These are phyloP conservation scores for Pythium oligandrum DNA, from an alignment of 352 stramenopile species.

Conservation along the genomic window DNA sequence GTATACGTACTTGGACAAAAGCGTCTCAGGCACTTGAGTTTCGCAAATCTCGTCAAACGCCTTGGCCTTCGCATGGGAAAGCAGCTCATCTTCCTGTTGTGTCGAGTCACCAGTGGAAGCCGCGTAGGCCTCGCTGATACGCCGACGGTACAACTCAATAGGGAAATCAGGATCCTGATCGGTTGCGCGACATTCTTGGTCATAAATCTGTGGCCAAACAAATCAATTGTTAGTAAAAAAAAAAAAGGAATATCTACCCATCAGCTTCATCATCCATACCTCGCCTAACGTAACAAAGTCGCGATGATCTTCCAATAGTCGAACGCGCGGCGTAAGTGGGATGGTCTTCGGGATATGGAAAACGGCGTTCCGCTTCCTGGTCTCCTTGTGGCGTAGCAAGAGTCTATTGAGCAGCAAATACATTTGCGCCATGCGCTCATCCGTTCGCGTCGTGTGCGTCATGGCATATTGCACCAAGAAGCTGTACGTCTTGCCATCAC, in stretches of 20 bases:
- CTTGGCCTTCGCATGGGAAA: constrained; percentile 52
- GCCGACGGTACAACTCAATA: constrained; percentile 73
- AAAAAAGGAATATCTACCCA: no score
- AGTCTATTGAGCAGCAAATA: constrained; percentile 88
- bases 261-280: constrained; percentile 9
- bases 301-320: constrained; percentile 80
- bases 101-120: constrained; percentile 24
- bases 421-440: constrained; percentile 94
- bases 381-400: constrained; percentile 83
- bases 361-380: constrained; percentile 82
- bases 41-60: constrained; percentile 83
- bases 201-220: constrained; percentile 47
- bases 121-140: constrained; percentile 66
- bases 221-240: neutral
- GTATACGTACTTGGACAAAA: constrained; percentile 85
- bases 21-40: constrained; percentile 72
- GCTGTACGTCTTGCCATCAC: constrained; percentile 84
- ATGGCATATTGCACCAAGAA: constrained; percentile 92
- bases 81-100: constrained; percentile 58
- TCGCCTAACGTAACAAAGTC: constrained; percentile 85
- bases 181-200: constrained; percentile 62
- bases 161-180: constrained; percentile 75
- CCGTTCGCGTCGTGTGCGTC: constrained; percentile 91
- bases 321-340: constrained; percentile 87
- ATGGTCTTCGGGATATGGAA: constrained; percentile 91